These are phyloP conservation scores for Chaetomium strumarium DNA, from an alignment of 2,329 filamentous ascomycete genomes.

Conservation along the genomic window DNA sequence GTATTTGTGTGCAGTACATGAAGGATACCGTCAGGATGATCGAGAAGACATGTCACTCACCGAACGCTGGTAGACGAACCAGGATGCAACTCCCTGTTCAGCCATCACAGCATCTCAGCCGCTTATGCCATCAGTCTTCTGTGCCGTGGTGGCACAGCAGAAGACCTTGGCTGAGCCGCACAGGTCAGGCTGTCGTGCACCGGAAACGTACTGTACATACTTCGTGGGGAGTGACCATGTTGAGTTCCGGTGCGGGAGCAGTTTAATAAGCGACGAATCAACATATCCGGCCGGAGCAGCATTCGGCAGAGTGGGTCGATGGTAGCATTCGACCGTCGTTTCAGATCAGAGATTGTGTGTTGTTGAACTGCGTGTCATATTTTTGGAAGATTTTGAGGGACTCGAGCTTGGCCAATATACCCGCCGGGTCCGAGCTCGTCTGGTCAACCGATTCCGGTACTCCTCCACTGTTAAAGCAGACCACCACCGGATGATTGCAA, in stretches of 20 bases:
- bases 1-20: too few relatives aligned
- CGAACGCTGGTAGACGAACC: neutral
- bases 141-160: conserved; percentile 8
- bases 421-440: too few relatives aligned
- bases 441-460: too few relatives aligned
- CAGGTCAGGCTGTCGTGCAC: neutral
- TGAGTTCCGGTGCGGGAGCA: too few relatives aligned
- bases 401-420: neutral
- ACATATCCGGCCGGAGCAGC: too few relatives aligned
- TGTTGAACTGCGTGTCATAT: conserved; percentile 7
- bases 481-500: too few relatives aligned
- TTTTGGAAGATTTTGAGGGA: conserved; percentile 17
- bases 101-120: conserved; percentile 13
- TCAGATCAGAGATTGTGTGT: conserved; percentile 4
- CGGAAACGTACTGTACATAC: too few relatives aligned
- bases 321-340: neutral
- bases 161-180: conserved; percentile 7
- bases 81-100: neutral
- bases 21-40: too few relatives aligned
- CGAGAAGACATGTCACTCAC: neutral
- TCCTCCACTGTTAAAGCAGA: too few relatives aligned
- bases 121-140: conserved; percentile 12
- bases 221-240: too few relatives aligned
- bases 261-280: too few relatives aligned
- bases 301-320: too few relatives aligned